Evolutionary conservation across 192 early-diverging fungal genomes (phyloP), one percentile per base, ranked within the genome.

Genomic region (Thoreauomyces humboldtii): DNA sequence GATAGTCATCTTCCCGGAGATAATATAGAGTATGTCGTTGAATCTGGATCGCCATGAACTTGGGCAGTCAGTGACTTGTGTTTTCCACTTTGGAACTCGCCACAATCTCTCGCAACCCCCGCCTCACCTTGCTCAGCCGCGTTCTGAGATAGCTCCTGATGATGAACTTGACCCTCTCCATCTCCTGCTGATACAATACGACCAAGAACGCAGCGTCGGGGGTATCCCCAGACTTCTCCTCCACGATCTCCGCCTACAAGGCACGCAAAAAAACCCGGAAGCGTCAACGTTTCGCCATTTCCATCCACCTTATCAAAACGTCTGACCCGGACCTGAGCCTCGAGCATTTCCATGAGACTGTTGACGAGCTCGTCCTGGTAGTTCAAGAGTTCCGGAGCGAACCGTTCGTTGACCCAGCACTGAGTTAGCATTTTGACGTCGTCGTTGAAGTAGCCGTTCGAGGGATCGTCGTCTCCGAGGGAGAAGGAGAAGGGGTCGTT

Each of bases 381-480:
- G 15, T 72, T 76, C 1, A 90, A 60, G 7, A 90, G 44, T 64
- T 87, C 87, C 7, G 88, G 87, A 9, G 86, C 79, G 37, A 74
- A 79, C 5, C 86, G 84, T 59, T 90, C 88, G 59, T 87, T 85
- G 32, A 87, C 77, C 88, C 88, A 90, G 14, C 69, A 73, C 34
- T 79, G 71, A 4, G 84, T 86, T 34, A 89, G 66, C 6, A 37
- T 43, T 27, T 21, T 11, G 2, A 84, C 69, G 60, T 76, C 68
- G 43, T 80, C 77, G 42, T 70, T 63, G 33, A 45, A 53, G 60
- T 64, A 71, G 5, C 50, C 35, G 31, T 34, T 27, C 34, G 3
- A 3, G 35, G 17, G 19, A 36, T 57, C 55, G 19, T 27, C 50
- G 50, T 27, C 50, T 15, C 32, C 29, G 24, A 52, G 50, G 25